A percentile compares a stretch with the other conserved stretches of the same genome.
Evolutionary conservation across 306 rosid species (phyloP).

Genomic region (Quercus agrifolia): DNA sequence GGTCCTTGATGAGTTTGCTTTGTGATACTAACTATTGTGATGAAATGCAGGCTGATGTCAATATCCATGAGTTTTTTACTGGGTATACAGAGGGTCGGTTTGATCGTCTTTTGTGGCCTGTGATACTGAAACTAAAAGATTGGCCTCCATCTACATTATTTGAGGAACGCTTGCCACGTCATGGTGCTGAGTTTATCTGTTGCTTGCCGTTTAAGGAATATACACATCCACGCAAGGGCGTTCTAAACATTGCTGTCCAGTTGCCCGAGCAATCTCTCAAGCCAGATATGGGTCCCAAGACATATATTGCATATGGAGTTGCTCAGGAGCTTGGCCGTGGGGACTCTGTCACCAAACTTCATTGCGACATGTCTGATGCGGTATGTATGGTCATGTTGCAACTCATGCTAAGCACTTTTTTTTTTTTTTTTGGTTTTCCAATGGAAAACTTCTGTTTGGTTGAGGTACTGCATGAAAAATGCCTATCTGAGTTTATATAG

Average conservation of each 20-base stretch:
- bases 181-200: conserved; percentile 21
- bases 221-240: conserved; percentile 56
- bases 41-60: conserved; percentile 45
- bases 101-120: conserved; percentile 53
- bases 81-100: conserved; percentile 60
- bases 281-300: conserved; percentile 71
- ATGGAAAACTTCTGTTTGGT: neutral
- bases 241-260: conserved; percentile 54
- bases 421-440: neutral
- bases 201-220: conserved; percentile 59
- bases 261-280: conserved; percentile 43
- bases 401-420: neutral
- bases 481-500: neutral
- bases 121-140: conserved; percentile 64
- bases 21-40: neutral
- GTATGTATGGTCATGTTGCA: conserved; percentile 30
- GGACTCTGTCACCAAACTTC: conserved; percentile 63
- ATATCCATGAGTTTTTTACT: conserved; percentile 46
- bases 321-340: conserved; percentile 56
- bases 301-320: conserved; percentile 60
- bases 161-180: conserved; percentile 66
- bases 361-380: conserved; percentile 67
- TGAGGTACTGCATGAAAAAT: neutral
- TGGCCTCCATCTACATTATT: conserved; percentile 66
- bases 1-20: neutral